phyloP scores from a whole-genome alignment of 169 alveolate species.

The Plasmodium gonderi region DNA sequence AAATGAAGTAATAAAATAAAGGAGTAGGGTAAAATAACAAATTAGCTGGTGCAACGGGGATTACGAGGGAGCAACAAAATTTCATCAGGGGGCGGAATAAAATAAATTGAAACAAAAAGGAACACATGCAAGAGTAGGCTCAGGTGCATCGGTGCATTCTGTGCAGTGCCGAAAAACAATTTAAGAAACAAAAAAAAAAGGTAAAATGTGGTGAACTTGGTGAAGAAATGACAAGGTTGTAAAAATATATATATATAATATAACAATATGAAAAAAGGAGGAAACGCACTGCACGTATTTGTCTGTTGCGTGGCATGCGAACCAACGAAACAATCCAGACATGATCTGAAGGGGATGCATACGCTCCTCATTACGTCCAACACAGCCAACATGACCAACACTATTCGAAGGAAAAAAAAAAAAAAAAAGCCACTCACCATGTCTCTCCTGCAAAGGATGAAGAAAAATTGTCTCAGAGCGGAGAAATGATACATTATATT shows the following conservation, averaged over 20 bases:
- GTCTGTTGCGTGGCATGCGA: no score
- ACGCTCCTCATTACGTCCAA: no score
- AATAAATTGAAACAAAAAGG: background rate
- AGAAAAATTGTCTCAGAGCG: no score
- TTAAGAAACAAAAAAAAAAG: background rate
- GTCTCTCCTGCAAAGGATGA: no score
- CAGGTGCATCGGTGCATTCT: background rate
- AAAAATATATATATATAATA: no score
- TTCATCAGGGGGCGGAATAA: background rate
- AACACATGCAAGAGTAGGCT: background rate
- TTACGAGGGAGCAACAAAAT: background rate
- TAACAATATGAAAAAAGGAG: no score
- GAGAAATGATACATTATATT: no score
- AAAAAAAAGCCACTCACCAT: background rate
- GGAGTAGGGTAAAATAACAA: background rate
- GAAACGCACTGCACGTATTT: no score
- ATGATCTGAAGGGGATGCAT: no score
- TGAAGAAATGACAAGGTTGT: background rate
- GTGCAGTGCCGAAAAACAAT: background rate
- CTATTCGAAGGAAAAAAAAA: slow-evolving; percentile 2
- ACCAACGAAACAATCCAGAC: no score
- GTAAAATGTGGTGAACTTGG: background rate
- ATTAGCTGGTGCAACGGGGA: background rate
- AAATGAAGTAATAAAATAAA: no score
- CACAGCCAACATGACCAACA: no score